A percentile compares a stretch with the other conserved stretches of the same genome.
Evolutionary conservation across 2,329 filamentous ascomycete species (phyloP).

Genomic region (Pseudogymnoascus sp.): DNA sequence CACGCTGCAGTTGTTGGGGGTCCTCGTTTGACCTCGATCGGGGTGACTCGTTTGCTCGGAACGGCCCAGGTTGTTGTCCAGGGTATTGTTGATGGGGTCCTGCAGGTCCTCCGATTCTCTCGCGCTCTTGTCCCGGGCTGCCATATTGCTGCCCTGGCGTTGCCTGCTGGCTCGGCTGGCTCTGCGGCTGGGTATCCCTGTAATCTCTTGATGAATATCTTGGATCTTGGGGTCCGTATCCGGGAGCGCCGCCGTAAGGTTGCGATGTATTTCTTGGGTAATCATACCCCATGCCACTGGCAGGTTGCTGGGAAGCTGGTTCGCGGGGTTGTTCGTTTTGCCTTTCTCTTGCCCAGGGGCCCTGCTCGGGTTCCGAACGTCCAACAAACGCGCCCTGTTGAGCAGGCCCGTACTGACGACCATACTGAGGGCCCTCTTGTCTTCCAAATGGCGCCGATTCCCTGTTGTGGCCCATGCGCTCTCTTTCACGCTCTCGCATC

Average conservation of each 20-base stretch:
- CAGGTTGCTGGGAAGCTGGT: slow-evolving; percentile 15
- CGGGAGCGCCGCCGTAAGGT: slow-evolving; percentile 21
- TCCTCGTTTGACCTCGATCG: slow-evolving; percentile 38
- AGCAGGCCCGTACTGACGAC: slow-evolving; percentile 19
- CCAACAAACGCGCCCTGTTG: slow-evolving; percentile 20
- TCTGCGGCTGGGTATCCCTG: slow-evolving; percentile 26
- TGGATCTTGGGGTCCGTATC: slow-evolving; percentile 30
- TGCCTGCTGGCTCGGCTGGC: slow-evolving; percentile 29
- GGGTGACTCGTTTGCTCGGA: slow-evolving; percentile 39
- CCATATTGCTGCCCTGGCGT: slow-evolving; percentile 28
- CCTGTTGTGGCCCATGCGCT: neutral
- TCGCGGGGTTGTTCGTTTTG: slow-evolving; percentile 15
- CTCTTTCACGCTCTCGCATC: slow-evolving; percentile 6
- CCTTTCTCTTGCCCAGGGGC: slow-evolving; percentile 23
- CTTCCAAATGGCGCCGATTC: neutral
- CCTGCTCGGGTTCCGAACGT: slow-evolving; percentile 24
- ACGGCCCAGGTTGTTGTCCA: slow-evolving; percentile 33
- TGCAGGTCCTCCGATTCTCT: slow-evolving; percentile 18
- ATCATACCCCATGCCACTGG: slow-evolving; percentile 21
- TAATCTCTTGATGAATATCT: slow-evolving; percentile 23
- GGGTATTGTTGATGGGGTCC: slow-evolving; percentile 29
- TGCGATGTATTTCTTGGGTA: slow-evolving; percentile 22
- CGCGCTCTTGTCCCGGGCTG: slow-evolving; percentile 6
- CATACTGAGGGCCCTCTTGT: slow-evolving; percentile 10
- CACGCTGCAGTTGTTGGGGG: slow-evolving; percentile 49